Conservation (phyloP, 23 red algal species). For the Gracilaria domingensis region DNA sequence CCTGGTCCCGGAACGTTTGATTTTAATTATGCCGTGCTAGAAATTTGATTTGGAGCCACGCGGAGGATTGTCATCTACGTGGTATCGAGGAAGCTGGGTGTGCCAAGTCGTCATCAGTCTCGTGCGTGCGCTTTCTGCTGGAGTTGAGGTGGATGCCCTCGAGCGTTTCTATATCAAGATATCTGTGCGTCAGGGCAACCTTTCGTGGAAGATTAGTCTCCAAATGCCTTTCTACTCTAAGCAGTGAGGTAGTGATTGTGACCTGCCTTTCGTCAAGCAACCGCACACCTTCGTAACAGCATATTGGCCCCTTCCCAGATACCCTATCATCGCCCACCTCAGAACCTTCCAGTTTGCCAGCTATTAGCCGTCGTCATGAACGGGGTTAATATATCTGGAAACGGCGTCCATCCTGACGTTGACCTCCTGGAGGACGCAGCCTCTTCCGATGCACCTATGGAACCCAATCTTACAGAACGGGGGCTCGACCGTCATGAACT, state of each 20-base stretch:
- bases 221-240: constrained; percentile 24
- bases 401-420: constrained; percentile 42
- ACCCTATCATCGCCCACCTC: background rate
- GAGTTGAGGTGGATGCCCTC: background rate
- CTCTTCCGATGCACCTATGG: constrained; percentile 48
- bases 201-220: background rate
- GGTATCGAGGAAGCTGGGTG: background rate
- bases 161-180: background rate
- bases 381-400: constrained; percentile 25
- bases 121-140: background rate
- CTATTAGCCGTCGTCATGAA: constrained; percentile 24
- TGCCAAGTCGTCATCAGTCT: constrained; percentile 27
- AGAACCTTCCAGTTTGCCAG: background rate
- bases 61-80: background rate
- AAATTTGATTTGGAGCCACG: background rate
- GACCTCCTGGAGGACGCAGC: constrained; percentile 33
- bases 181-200: background rate
- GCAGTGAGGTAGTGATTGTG: constrained; percentile 12
- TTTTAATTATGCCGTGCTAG: background rate
- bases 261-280: background rate
- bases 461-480: constrained; percentile 41
- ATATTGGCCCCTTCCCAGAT: background rate
- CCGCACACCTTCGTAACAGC: background rate
- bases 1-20: background rate
- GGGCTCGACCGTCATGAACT: constrained; percentile 77